phyloP scores from a whole-genome alignment of 1,139 yeast genomes.

The Chernovozyma sophiae-reginae region DNA sequence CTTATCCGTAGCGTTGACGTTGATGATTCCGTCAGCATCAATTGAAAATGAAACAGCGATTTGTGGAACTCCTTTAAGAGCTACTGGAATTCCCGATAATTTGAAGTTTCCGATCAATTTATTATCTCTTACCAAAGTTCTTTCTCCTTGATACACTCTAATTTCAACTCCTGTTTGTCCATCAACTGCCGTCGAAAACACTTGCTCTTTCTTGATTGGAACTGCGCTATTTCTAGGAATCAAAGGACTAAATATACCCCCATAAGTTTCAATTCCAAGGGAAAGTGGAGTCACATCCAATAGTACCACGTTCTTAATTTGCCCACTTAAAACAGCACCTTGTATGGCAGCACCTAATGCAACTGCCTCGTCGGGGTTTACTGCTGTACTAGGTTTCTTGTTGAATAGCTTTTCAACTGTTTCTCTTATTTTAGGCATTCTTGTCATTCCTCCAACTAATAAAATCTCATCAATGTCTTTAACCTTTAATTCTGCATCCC shows the following conservation, averaged over 20 bases:
- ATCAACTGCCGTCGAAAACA: conserved; percentile 81
- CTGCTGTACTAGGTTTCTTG: conserved; percentile 55
- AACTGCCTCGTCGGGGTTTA: conserved; percentile 83
- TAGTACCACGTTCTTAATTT: conserved; percentile 63
- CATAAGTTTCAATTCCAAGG: conserved; percentile 77
- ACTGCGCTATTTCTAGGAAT: conserved; percentile 74
- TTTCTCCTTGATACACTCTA: conserved; percentile 75
- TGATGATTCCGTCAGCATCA: conserved; percentile 80
- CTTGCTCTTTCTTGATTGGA: conserved; percentile 67
- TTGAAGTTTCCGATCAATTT: conserved; percentile 70
- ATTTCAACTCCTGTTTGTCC: conserved; percentile 79
- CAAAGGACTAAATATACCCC: conserved; percentile 75
- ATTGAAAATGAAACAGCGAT: conserved; percentile 70
- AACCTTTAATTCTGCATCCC: conserved; percentile 63
- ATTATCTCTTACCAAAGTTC: conserved; percentile 69
- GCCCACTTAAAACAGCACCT: conserved; percentile 74
- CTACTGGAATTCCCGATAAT: conserved; percentile 61
- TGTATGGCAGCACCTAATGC: conserved; percentile 85
- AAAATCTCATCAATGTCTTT: conserved; percentile 68
- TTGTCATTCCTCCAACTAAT: conserved; percentile 80
- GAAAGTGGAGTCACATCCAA: conserved; percentile 78
- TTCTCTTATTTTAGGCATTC: conserved; percentile 71
- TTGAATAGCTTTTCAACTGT: conserved; percentile 57
- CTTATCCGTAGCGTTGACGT: conserved; percentile 67
- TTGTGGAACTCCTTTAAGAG: conserved; percentile 77